A percentile compares a stretch with the other conserved stretches of the same genome.
These are phyloP conservation scores for Acephala macrosclerotiorum DNA, from an alignment of 2,329 filamentous ascomycete genomes.

Conservation along the genomic window DNA sequence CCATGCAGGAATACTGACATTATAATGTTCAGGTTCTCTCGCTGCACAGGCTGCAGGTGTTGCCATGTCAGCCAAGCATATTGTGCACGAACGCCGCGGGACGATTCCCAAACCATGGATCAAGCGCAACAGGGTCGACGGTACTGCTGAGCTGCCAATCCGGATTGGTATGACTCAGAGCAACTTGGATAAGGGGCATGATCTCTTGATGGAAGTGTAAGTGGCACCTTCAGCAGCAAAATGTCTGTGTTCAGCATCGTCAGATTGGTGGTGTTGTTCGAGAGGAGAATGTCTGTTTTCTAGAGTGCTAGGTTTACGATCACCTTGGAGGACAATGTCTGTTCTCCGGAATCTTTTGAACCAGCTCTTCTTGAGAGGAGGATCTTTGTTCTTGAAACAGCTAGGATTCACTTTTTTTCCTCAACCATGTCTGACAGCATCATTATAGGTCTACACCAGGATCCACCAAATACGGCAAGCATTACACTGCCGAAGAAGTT, in stretches of 20 bases:
- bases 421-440: not conserved
- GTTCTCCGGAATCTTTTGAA: too few species aligned
- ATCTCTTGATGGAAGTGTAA: constrained; percentile 50
- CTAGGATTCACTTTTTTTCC: too few species aligned
- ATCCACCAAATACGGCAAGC: constrained; percentile 54
- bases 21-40: not conserved
- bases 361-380: too few species aligned
- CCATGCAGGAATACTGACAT: too few species aligned
- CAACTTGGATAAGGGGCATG: constrained; percentile 54
- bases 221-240: too few species aligned
- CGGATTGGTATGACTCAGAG: constrained; percentile 53
- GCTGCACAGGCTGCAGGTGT: constrained; percentile 24
- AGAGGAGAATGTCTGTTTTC: too few species aligned
- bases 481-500: constrained; percentile 51
- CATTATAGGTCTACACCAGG: constrained; percentile 47
- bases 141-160: constrained; percentile 27
- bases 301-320: too few species aligned
- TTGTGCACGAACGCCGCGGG: constrained; percentile 36
- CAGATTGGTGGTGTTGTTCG: too few species aligned
- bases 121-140: constrained; percentile 30
- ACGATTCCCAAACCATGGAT: constrained; percentile 29
- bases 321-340: too few species aligned
- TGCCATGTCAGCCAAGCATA: constrained; percentile 28
- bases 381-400: too few species aligned
- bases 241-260: too few species aligned